Base-by-base conservation (phyloP, 2,329 filamentous ascomycete species). In the Ophiostoma sp. region DNA sequence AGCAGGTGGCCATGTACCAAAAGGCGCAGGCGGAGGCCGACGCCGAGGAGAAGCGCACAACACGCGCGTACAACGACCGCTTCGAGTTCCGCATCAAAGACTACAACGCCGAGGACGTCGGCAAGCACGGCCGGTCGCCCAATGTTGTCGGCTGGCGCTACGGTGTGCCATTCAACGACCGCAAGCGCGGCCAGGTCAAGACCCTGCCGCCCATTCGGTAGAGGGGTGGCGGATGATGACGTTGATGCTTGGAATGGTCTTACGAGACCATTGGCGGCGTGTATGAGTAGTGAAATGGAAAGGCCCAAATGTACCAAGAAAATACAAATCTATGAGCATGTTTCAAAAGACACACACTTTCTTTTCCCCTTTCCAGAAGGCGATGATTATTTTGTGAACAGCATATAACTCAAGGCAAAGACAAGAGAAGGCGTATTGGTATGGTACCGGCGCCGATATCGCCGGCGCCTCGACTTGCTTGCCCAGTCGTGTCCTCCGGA, bases 21-120 rank as follows among this genome's bases (percentile, higher is more conserved):
- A 76, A 48, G 76, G 83, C 72, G 39, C 77, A 76, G 61, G 80
- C 82, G 50, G 79, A 78, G 5, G 80, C 80, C 50, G 79, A 82
- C 61, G 78, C 80, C 28, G 82, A 84, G 70, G 82, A 84, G 75
- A 79, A 79, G 45, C 77, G 78, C 72, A 87, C 84, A 12, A 85
- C 79, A 63, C 84, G 82, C 45, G 82, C 89, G 59, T 79, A 84
- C 61, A 85, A 84, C 8, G 83, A 81, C 9, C 77, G 77, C 31
- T 90, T 87, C 80, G 87, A 91, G 80, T 91, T 90, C 80, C 84
- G 88, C n/a, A 88, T 92, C 79, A 86, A 86, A 78, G 82, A 89
- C 75, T 83, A 88, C 77, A 87, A 87, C 77, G 85, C 86, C 6
- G 87, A 91, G 69, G 82, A 85, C 72, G 87, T 86, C 2, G 89